phyloP scores from a whole-genome alignment of 2,329 filamentous ascomycete genomes.

The Aspergillus pseudotamarii region DNA sequence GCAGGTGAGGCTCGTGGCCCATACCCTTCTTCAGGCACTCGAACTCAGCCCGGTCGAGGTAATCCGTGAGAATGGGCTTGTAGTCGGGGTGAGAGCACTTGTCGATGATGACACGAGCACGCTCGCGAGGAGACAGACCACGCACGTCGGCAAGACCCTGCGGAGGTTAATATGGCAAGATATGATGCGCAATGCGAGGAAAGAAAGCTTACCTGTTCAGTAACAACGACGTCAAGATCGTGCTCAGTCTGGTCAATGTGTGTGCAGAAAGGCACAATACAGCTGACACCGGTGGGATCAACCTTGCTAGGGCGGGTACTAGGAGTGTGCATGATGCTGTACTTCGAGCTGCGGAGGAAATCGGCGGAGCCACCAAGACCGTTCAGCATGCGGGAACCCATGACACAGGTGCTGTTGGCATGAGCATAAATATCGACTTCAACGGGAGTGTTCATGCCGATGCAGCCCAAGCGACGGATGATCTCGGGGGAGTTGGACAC shows the following conservation, averaged over 20 bases:
- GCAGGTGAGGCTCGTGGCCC: constrained; percentile 86
- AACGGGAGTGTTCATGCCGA: constrained; percentile 93
- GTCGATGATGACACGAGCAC: constrained; percentile 81
- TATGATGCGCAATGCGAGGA: neutral
- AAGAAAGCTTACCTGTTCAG: constrained; percentile 52
- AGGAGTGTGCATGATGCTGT: constrained; percentile 93
- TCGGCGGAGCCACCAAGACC: constrained; percentile 80
- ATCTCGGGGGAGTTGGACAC: constrained; percentile 90
- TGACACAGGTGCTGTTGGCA: constrained; percentile 87
- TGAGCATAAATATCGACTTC: constrained; percentile 95
- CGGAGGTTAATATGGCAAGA: constrained; percentile 23
- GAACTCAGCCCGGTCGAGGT: constrained; percentile 82
- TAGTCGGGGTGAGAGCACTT: constrained; percentile 87
- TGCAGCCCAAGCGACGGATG: constrained; percentile 82
- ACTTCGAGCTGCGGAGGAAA: constrained; percentile 77
- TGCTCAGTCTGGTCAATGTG: constrained; percentile 93
- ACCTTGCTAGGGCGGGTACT: constrained; percentile 78
- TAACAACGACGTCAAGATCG: constrained; percentile 87
- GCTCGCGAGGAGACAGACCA: constrained; percentile 76
- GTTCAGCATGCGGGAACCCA: constrained; percentile 86
- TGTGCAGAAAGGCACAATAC: constrained; percentile 92
- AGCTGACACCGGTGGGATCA: constrained; percentile 78
- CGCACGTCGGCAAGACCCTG: constrained; percentile 81
- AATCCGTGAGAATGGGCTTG: constrained; percentile 76
- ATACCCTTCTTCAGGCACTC: constrained; percentile 84